Base-by-base conservation (phyloP, 1,139 yeast species). In the Sugiyamaella castrensis region DNA sequence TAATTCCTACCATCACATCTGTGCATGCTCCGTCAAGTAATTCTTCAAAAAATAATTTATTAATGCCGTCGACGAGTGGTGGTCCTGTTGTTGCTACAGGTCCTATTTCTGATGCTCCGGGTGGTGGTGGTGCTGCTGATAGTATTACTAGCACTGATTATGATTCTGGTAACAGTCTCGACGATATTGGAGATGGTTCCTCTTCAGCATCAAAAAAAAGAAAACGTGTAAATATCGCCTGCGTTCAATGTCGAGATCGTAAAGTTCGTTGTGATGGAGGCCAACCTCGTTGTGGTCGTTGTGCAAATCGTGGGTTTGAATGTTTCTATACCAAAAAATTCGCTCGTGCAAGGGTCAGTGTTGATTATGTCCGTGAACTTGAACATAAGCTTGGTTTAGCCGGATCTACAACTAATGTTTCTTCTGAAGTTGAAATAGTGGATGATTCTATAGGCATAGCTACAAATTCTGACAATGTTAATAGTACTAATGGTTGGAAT, bases 231-330 rank as follows among this genome's bases (percentile, higher is more conserved):
- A 28, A 39, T 27, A 31, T 50, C 11, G 59, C 59, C 10, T 56
- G 59, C 36, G 47, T 39, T n/a, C 46, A 43, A 26, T 56, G 59
- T 42, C 46, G 58, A n/a, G 50, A 50, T 27, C 45, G 58, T 9
- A 56, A 56, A 41, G 53, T 52, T 8, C 51, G 53, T 3, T 56
- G 59, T 35, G 59, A 56, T 32, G 59, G 58, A 6, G 43, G 24
- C 4, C 54, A 52, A 43, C 59, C 59, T 11, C 38, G 41, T 10
- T 56, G 59, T 29, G 46, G 48, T 4, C 28, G 52, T 30, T 56
- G 59, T 38, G 15, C 28, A n/a, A 40, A 30, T n/a, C 44, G 53
- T 12, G 38, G 43, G 7, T 10, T 41, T 2, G 42, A 24, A n/a
- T 55, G 59, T 39, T 37, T 30, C 11, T 56, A 53, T 43, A 27